Percentiles rank a stretch among this genome's conserved stretches.
These are phyloP conservation scores for Sarocladiaceae sp. DNA, from an alignment of 2,329 filamentous ascomycete species.

Conservation along the genomic window DNA sequence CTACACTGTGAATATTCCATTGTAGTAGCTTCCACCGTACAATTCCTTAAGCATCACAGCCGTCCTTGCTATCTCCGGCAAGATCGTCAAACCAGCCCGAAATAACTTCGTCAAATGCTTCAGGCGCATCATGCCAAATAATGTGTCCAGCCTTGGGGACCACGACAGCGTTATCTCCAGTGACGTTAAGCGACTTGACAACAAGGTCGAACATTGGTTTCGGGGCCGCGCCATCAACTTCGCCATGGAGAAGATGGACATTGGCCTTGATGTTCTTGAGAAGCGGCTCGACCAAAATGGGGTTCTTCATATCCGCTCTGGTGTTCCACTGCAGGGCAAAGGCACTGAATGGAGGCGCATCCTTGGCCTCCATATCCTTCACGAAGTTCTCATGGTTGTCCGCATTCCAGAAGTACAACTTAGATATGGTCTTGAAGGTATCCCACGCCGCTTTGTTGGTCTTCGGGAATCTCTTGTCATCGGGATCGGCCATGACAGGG, in stretches of 20 bases:
- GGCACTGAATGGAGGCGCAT: not conserved
- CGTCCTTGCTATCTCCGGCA: not conserved
- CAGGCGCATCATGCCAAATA: not conserved
- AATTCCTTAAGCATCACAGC: not conserved
- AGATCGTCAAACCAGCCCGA: not conserved
- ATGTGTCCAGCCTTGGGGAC: not conserved
- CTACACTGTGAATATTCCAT: too few species aligned
- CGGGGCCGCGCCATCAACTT: not conserved
- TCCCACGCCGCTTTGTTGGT: not conserved
- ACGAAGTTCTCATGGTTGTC: not conserved
- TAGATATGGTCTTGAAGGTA: not conserved
- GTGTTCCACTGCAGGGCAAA: not conserved
- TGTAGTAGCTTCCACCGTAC: too few species aligned
- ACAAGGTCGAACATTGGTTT: not conserved
- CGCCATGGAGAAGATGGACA: not conserved
- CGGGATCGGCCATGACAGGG: not conserved
- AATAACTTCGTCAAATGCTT: not conserved
- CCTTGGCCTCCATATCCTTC: not conserved
- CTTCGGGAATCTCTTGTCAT: not conserved
- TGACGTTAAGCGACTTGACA: not conserved
- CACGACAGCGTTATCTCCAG: not conserved
- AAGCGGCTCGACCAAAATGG: not conserved
- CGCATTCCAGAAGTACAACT: not conserved
- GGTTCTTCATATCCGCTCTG: not conserved
- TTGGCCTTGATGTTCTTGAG: not conserved